These are phyloP conservation scores for Clarireedia hainanense DNA, from an alignment of 2,329 filamentous ascomycete species.

Conservation along the genomic window DNA sequence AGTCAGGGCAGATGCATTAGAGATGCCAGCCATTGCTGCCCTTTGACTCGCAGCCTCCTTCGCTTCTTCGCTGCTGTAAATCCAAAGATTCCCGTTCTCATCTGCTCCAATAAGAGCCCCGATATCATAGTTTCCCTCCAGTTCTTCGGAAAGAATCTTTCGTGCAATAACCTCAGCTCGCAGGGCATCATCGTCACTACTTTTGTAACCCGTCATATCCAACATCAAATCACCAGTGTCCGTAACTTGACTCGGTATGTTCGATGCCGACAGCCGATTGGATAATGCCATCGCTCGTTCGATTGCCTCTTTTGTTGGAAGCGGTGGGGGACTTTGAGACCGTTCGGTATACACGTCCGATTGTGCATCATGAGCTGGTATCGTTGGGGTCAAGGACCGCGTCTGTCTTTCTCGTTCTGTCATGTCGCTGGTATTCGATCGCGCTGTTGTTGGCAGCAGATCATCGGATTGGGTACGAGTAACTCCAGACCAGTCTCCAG, in stretches of 20 bases:
- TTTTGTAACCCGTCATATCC: slow-evolving; percentile 96
- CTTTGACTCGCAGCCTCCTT: slow-evolving; percentile 77
- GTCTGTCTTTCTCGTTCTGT: slow-evolving; percentile 30
- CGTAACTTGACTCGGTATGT: slow-evolving; percentile 89
- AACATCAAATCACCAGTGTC: slow-evolving; percentile 92
- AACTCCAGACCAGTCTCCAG: slow-evolving; percentile 43
- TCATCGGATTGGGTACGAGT: slow-evolving; percentile 47
- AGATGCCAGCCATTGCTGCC: slow-evolving; percentile 42
- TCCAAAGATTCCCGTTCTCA: slow-evolving; percentile 96
- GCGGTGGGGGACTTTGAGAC: slow-evolving; percentile 69
- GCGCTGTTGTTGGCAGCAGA: slow-evolving; percentile 41
- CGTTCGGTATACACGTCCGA: slow-evolving; percentile 38
- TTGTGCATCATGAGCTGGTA: slow-evolving; percentile 18
- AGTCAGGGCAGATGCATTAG: slow-evolving; percentile 15
- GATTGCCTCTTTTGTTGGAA: slow-evolving; percentile 67
- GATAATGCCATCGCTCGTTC: slow-evolving; percentile 78
- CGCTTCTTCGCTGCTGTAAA: slow-evolving; percentile 95
- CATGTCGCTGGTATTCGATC: slow-evolving; percentile 27
- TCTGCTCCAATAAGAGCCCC: slow-evolving; percentile 92
- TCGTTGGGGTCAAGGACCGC: slow-evolving; percentile 34
- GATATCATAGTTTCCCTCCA: slow-evolving; percentile 94
- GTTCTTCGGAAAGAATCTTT: slow-evolving; percentile 84
- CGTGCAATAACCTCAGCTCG: slow-evolving; percentile 89
- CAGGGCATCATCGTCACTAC: slow-evolving; percentile 84
- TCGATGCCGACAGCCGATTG: slow-evolving; percentile 77